Base-by-base conservation (phyloP, 768 basidiomycete species). In the Cubamyces lactineus region DNA sequence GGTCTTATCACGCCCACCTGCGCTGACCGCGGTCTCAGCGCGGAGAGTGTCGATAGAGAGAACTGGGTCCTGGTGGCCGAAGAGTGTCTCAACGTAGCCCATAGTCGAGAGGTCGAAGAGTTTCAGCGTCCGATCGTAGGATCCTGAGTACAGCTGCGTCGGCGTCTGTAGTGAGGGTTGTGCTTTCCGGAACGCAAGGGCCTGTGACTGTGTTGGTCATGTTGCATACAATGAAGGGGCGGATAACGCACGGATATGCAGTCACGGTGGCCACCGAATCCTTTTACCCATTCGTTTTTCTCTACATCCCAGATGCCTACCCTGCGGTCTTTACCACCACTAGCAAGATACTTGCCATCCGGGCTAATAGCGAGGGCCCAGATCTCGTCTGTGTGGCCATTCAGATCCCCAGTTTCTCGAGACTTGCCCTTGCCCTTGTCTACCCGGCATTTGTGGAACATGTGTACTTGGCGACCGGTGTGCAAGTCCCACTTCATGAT, bases 71-170 rank as follows among this genome's bases (percentile, higher is more conserved):
- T 98, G 96, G 72, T 99, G 97, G 1, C 97, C 97, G 71, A 96
- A 99, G 4, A 98, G 79, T 8, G 96, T 98, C 73, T 99, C 96
- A 58, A 98, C 89, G 69, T 95, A 94, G 11, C 93, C 94, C 82
- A 96, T 84, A 5, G 92, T 91, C 11, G 78, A 82, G 48, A 84
- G 77, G 72, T 91, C 96, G 74, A 90, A 96, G 2, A 98, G 79
- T 74, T 96, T 96, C 58, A 97, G 71, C 0, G 95, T 94, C 15
- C 96, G 89, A 73, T 98, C 92, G 71, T 87, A 86, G 17, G 93
- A 90, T 41, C 83, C 85, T 17, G 88, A 84, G 75, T 91, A 91
- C 28, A 95, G 76, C 72, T 89, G 84, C 56, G 65, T 62, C 0
- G 71, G 66, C 16, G 67, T 67, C 11, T 66, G 63, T 5, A 69